Conservation (phyloP, 495 filamentous ascomycete genomes). For the Sphaerosporella brunnea region DNA sequence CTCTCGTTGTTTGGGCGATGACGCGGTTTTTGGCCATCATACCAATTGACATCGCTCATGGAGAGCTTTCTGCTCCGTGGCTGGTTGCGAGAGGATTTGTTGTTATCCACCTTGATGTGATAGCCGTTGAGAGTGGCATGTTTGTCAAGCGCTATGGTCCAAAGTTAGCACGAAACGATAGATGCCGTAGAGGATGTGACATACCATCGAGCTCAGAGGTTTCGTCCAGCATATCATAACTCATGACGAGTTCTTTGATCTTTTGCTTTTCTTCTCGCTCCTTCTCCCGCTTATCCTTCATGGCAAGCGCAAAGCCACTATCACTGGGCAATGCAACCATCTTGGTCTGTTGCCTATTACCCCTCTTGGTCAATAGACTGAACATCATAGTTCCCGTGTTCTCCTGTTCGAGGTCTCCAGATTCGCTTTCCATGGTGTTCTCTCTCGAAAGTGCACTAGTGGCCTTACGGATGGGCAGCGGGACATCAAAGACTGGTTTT, state of each 20-base stretch:
- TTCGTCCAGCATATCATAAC: slow-evolving; percentile 75
- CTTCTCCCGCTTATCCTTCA: slow-evolving; percentile 86
- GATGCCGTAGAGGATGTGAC: slow-evolving; percentile 28
- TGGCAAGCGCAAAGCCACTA: slow-evolving; percentile 82
- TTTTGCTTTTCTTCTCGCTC: slow-evolving; percentile 92
- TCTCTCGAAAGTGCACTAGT: slow-evolving; percentile 33
- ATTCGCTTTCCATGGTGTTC: slow-evolving; percentile 33
- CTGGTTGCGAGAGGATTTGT: slow-evolving; percentile 46
- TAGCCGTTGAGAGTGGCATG: slow-evolving; percentile 21
- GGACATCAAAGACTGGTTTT: slow-evolving; percentile 82
- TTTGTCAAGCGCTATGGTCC: slow-evolving; percentile 16
- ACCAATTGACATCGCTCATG: slow-evolving; percentile 95
- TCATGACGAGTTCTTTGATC: slow-evolving; percentile 92
- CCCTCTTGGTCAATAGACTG: slow-evolving; percentile 85
- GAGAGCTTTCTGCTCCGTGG: slow-evolving; percentile 84
- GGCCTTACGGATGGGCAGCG: slow-evolving; percentile 62
- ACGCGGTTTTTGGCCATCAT: slow-evolving; percentile 24
- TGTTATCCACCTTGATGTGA: slow-evolving; percentile 28
- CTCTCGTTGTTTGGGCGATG: not conserved
- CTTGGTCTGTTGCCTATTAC: slow-evolving; percentile 86
- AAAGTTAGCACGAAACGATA: slow-evolving; percentile 31
- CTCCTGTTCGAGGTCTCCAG: slow-evolving; percentile 20
- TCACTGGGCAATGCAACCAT: slow-evolving; percentile 89
- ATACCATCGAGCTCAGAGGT: slow-evolving; percentile 55
- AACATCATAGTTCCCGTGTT: slow-evolving; percentile 65